These are phyloP conservation scores for Acer campestre DNA, from an alignment of 345 rosid species.

Conservation along the genomic window DNA sequence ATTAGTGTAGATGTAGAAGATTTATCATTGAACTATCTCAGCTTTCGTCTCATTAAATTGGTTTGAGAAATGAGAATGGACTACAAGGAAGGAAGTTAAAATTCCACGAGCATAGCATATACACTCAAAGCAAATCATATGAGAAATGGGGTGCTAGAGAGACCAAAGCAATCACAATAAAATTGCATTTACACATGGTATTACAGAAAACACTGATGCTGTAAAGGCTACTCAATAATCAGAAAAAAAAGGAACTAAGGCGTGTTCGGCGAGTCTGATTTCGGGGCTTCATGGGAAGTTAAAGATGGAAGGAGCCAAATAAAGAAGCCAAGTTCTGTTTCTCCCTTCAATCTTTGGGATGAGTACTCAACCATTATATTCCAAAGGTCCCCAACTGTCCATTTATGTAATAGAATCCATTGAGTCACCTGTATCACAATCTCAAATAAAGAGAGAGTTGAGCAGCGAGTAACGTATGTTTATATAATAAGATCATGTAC, in stretches of 20 bases:
- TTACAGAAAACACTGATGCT: background rate
- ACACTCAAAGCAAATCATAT: no score
- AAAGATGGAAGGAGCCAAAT: slow-evolving; percentile 78
- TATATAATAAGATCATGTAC: background rate
- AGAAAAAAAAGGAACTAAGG: background rate
- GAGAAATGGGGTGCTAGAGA: background rate
- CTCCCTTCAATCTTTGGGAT: slow-evolving; percentile 52
- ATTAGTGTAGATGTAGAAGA: no score
- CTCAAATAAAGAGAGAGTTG: slow-evolving; percentile 10
- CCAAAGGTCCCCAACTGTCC: slow-evolving; percentile 99
- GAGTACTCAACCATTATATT: slow-evolving; percentile 76
- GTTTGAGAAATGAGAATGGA: no score
- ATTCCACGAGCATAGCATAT: no score
- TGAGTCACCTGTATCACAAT: slow-evolving; percentile 55
- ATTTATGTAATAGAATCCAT: slow-evolving; percentile 75
- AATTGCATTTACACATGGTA: background rate
- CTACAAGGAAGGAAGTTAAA: no score
- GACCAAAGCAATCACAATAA: background rate
- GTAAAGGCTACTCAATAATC: background rate
- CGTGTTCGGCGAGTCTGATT: background rate
- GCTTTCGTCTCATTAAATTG: no score
- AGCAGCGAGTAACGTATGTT: background rate
- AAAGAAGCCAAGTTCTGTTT: slow-evolving; percentile 65
- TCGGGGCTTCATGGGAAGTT: no score
- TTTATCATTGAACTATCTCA: no score